Conservation (phyloP, 140 eudicot genomes). For the Bidens hawaiensis region DNA sequence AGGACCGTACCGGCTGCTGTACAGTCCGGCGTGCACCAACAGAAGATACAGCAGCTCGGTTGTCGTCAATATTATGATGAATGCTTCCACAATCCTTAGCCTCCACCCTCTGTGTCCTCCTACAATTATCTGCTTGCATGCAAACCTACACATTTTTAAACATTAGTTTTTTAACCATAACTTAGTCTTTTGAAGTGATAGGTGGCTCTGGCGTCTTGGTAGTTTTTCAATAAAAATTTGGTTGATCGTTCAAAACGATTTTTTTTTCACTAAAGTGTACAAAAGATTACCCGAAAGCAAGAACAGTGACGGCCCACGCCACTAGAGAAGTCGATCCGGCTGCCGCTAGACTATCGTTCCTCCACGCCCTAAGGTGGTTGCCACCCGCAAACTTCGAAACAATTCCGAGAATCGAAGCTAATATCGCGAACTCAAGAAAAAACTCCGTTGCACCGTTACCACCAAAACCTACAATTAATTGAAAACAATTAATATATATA, state of each 20-base stretch:
- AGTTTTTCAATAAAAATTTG: too few relatives aligned
- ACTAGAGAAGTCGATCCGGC: conserved; percentile 74
- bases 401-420: conserved; percentile 71
- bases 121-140: conserved; percentile 75
- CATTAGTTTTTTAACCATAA: not conserved
- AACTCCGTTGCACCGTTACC: conserved; percentile 83
- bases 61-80: conserved; percentile 47
- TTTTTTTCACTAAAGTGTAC: too few relatives aligned
- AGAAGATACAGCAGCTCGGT: conserved; percentile 60
- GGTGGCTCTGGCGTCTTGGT: too few relatives aligned
- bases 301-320: conserved; percentile 88
- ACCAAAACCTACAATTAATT: conserved; percentile 50
- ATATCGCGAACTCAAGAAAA: conserved; percentile 59
- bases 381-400: conserved; percentile 83
- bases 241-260: too few relatives aligned
- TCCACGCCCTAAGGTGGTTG: conserved; percentile 77
- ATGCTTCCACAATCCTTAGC: conserved; percentile 70
- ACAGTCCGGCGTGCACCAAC: conserved; percentile 68
- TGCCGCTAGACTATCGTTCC: conserved; percentile 82
- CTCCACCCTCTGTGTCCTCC: conserved; percentile 96
- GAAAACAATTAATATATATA: not conserved
- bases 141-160: conserved; percentile 44
- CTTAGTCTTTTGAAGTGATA: too few relatives aligned
- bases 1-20: conserved; percentile 78
- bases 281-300: conserved; percentile 66